These are phyloP conservation scores for Collybia sp. DNA, from an alignment of 768 basidiomycete genomes.

Conservation along the genomic window DNA sequence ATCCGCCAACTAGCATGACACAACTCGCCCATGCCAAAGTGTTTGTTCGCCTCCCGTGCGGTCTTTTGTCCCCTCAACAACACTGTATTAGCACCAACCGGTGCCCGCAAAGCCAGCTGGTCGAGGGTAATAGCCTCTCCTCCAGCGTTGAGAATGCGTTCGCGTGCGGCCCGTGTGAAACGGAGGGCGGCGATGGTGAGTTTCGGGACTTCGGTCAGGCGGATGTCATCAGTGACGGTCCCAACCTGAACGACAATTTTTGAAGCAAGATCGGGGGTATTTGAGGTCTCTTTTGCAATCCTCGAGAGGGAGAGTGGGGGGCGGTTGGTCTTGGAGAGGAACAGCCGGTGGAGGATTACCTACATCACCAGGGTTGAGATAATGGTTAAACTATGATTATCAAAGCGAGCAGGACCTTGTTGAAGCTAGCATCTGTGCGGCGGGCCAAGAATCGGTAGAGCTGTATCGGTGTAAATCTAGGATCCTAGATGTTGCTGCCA, in stretches of 20 bases:
- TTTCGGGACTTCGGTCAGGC: constrained; percentile 82
- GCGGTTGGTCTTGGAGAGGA: constrained; percentile 96
- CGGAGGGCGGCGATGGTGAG: constrained; percentile 90
- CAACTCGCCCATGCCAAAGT: constrained; percentile 87
- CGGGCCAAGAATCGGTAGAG: constrained; percentile 99
- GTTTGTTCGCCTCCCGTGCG: constrained; percentile 91
- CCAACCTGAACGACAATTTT: constrained; percentile 90
- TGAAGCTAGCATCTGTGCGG: constrained; percentile 93
- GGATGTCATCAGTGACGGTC: constrained; percentile 94
- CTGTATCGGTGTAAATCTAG: constrained; percentile 35
- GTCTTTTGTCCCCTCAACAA: constrained; percentile 91
- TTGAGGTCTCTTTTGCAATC: constrained; percentile 78
- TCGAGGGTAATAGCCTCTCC: constrained; percentile 95
- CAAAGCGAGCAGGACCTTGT: constrained; percentile 59
- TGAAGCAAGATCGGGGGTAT: constrained; percentile 58
- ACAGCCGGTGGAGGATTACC: constrained; percentile 94
- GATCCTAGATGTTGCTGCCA: neutral
- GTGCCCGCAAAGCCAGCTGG: constrained; percentile 91
- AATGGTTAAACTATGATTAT: constrained; percentile 8
- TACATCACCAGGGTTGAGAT: constrained; percentile 23
- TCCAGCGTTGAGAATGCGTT: constrained; percentile 92
- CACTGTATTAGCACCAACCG: constrained; percentile 93
- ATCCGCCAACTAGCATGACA: neutral
- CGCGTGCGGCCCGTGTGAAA: constrained; percentile 90
- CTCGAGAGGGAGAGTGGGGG: constrained; percentile 94